Percentiles rank a stretch among this genome's conserved stretches.
Evolutionary conservation across 352 stramenopile genomes (phyloP).

Genomic region (Phytopythium helicoides): DNA sequence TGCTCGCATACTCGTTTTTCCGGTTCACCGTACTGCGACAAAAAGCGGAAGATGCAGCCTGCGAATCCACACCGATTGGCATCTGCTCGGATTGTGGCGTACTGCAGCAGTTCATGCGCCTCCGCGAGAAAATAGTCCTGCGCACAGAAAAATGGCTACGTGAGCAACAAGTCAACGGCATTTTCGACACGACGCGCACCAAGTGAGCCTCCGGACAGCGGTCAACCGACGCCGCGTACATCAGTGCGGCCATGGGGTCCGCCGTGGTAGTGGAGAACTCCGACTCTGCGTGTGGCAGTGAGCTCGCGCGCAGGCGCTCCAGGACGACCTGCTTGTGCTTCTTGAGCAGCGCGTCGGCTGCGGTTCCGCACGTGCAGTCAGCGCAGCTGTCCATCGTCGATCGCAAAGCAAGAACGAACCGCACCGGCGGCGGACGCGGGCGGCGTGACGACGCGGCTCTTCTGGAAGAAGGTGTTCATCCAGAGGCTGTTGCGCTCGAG

Average conservation of each 20-base stretch:
- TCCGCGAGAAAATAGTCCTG: conserved; percentile 63
- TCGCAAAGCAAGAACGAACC: neutral
- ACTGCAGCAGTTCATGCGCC: conserved; percentile 51
- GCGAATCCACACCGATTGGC: conserved; percentile 60
- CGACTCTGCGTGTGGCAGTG: conserved; percentile 34
- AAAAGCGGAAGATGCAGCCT: conserved; percentile 53
- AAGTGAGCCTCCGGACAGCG: conserved; percentile 60
- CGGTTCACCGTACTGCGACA: conserved; percentile 46
- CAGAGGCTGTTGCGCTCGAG: conserved; percentile 72
- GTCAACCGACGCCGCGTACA: conserved; percentile 57
- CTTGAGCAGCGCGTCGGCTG: conserved; percentile 50
- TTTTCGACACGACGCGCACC: conserved; percentile 17
- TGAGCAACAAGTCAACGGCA: neutral
- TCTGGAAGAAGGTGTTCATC: conserved; percentile 85
- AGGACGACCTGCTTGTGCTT: conserved; percentile 48
- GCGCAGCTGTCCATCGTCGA: neutral
- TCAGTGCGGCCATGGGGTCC: conserved; percentile 61
- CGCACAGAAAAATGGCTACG: neutral
- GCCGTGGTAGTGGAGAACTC: conserved; percentile 48
- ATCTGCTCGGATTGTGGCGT: conserved; percentile 27
- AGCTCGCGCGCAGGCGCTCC: conserved; percentile 32
- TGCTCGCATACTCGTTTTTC: conserved; percentile 53
- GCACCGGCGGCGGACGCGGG: conserved; percentile 52
- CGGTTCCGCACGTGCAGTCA: neutral
- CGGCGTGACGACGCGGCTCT: conserved; percentile 65